Evolutionary conservation across 805 yeast species (phyloP).

Genomic region (Blastobotrys muscicola): DNA sequence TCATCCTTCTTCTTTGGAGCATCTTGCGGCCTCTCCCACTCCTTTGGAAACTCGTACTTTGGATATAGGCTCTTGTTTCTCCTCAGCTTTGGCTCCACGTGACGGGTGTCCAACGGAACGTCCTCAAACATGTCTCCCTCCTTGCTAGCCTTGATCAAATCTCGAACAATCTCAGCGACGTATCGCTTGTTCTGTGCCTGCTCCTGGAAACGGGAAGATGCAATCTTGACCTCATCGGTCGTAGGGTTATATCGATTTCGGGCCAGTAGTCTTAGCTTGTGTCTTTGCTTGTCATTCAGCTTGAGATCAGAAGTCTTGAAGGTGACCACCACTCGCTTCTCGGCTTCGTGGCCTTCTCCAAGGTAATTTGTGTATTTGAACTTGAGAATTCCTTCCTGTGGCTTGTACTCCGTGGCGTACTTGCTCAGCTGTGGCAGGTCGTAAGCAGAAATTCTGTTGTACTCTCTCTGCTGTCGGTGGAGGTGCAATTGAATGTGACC

Average conservation of each 20-base stretch:
- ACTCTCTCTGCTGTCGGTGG: constrained; percentile 66
- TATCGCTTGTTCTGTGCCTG: constrained; percentile 81
- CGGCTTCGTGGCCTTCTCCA: constrained; percentile 64
- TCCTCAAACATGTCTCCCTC: constrained; percentile 59
- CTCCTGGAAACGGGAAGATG: constrained; percentile 56
- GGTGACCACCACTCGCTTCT: constrained; percentile 55
- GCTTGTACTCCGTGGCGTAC: constrained; percentile 59
- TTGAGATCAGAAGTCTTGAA: constrained; percentile 37
- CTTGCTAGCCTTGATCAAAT: constrained; percentile 55
- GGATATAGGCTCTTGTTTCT: constrained; percentile 34
- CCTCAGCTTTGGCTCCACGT: constrained; percentile 39
- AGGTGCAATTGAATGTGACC: constrained; percentile 67
- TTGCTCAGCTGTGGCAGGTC: constrained; percentile 81
- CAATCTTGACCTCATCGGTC: constrained; percentile 51
- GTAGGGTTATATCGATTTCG: constrained; percentile 65
- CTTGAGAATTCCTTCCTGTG: constrained; percentile 32
- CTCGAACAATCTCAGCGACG: constrained; percentile 53
- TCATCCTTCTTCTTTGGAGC: constrained; percentile 44
- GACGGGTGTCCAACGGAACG: constrained; percentile 75
- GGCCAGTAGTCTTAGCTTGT: constrained; percentile 69
- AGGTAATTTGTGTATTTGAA: constrained; percentile 65
- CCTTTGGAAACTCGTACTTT: constrained; percentile 54
- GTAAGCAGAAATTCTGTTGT: constrained; percentile 78
- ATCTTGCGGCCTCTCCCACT: constrained; percentile 69
- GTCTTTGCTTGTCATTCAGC: constrained; percentile 44